Conservation (phyloP, 495 filamentous ascomycete genomes). For the Xanthoparmelia taractica region DNA sequence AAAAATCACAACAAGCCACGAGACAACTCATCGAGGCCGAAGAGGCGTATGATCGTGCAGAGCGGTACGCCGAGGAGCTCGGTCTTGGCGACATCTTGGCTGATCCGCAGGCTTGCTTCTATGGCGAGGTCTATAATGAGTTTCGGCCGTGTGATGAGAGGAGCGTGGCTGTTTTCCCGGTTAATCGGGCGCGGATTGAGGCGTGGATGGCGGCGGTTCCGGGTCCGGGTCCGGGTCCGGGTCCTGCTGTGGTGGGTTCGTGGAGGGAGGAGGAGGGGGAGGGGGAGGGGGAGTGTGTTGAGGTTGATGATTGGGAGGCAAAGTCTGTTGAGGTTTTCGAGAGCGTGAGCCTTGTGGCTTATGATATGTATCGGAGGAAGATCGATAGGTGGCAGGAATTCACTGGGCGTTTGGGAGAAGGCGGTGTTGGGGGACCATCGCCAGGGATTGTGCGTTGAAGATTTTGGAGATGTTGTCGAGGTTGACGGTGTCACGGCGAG, state of each 20-base stretch:
- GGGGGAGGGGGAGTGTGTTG: background rate
- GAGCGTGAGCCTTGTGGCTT: background rate
- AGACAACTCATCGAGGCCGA: constrained; percentile 11
- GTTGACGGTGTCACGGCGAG: background rate
- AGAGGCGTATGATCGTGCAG: background rate
- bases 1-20: background rate
- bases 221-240: background rate
- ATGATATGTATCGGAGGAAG: constrained; percentile 6
- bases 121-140: background rate
- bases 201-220: background rate
- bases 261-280: background rate
- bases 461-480: background rate
- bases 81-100: background rate
- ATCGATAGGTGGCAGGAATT: background rate
- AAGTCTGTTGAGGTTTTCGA: constrained; percentile 3
- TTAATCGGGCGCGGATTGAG: background rate
- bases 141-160: background rate
- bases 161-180: background rate
- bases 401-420: background rate
- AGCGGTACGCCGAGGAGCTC: background rate
- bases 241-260: background rate
- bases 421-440: background rate
- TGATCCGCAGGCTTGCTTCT: background rate
- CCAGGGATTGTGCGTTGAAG: background rate
- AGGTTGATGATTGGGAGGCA: constrained; percentile 6